Evolutionary conservation across 768 basidiomycete species (phyloP), one percentile per base, ranked within the genome.

Genomic region (Fomitopsis pulvina): DNA sequence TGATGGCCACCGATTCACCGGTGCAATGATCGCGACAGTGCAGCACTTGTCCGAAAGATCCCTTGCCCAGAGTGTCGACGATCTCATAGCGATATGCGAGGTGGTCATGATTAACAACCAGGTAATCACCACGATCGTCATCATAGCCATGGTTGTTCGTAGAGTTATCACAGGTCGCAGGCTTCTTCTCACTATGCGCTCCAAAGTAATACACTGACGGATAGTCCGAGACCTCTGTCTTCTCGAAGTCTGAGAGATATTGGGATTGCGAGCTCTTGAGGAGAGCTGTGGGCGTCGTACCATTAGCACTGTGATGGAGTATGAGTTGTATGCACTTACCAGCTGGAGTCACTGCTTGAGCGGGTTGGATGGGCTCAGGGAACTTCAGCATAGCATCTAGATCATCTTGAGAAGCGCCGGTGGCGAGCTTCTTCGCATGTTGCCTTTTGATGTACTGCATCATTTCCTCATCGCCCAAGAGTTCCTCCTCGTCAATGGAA

Each of bases 91-190:
- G 90, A 65, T 89, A 99, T 30, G 89, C 88, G 45, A 99, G 79
- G 68, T 99, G 96, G 65, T 99, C 96, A 48, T 82, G 83, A 51
- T 81, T 76, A 52, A 97, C 81, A 48, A 98, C 83, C 14, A 86
- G 81, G 60, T 99, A 99, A 68, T 99, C 96, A 28, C 96, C 96
- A 27, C 96, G 85, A 25, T 99, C 96, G 63, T 99, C 96, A 63
- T 99, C 96, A 59, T 94, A 99, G 25, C 96, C 89, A 61, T 87
- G 81, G 66, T 99, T 99, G 66, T 93, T 92, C 18, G 79, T 76
- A 5, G 85, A 66, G 55, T 79, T 76, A 47, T 91, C 86, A 7
- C 75, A 71, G 22, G 80, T 80, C 0, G 92, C 91, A 51, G 71
- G 75, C 62, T 92, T 92, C 75, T 97, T 97, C 62, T 81, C 81